Base-by-base conservation (phyloP, 1,284 basidiomycete genomes). In the Tremellales sp. region DNA sequence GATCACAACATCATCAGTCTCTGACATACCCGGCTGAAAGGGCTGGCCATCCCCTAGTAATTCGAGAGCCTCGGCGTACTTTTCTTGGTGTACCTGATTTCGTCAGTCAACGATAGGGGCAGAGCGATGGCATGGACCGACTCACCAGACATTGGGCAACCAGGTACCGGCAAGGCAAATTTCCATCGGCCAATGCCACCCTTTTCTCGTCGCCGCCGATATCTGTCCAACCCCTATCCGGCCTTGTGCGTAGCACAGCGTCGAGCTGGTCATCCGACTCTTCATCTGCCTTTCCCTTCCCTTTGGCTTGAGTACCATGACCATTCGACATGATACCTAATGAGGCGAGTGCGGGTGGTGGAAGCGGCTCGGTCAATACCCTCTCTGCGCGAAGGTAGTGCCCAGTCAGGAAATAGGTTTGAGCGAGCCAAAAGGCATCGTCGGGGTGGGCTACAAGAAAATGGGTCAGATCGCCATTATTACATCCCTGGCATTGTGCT, bases 371-470 rank as follows among this genome's bases (percentile, higher is more conserved):
- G 0, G 86, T 90, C 39, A 99, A 81, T 17, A 99, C 79, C 43
- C 87, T 82, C 71, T 97, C 92, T 1, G 96, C 93, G 35, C 92
- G 87, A 6, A 89, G 85, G 72, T 94, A 98, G 58, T 97, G 89
- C 59, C 93, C 86, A 4, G 87, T 92, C 75, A 92, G 84, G 70
- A 97, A 99, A 75, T 92, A 92, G 0, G 89, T 89, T 70, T 98
- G 94, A 1, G 96, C 94, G 15, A 99, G 83, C 91, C 94, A 97
- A 73, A 97, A 98, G 8, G 92, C 96, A 73, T 99, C 96, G 70
- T 94, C 93, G 26, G 89, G 84, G 61, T 96, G 89, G 57, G 84
- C 91, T 92, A 33, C 10, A 13, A 24, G 31, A 19, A 37, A 39
- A 24, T 35, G 10, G 31, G n/a, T 42, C 7, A 31, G 17, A 29